phyloP scores from a whole-genome alignment of 495 filamentous ascomycete genomes.

The Trypethelium eluteriae region DNA sequence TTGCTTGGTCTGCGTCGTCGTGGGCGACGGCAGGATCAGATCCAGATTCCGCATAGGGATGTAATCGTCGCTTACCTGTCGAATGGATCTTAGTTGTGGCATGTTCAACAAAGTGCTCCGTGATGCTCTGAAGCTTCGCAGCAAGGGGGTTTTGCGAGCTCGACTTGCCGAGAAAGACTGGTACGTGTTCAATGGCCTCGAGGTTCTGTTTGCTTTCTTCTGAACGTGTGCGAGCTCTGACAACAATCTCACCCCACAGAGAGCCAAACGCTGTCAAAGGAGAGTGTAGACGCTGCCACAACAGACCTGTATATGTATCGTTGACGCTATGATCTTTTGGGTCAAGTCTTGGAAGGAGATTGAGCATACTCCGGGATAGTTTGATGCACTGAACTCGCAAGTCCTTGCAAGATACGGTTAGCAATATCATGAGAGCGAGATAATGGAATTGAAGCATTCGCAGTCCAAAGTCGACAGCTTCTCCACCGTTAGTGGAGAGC shows the following conservation, averaged over 20 bases:
- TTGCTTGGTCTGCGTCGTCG: too few relatives aligned
- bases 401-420: neutral
- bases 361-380: constrained; percentile 11
- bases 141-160: neutral
- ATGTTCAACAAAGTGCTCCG: constrained; percentile 8
- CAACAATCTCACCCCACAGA: constrained; percentile 14
- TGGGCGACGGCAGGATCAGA: too few relatives aligned
- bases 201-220: neutral
- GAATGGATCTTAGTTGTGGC: neutral
- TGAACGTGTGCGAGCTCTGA: neutral
- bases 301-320: constrained; percentile 15
- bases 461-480: constrained; percentile 9
- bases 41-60: too few relatives aligned
- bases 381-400: constrained; percentile 2
- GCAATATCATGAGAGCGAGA: neutral
- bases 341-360: neutral
- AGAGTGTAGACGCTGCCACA: constrained; percentile 15
- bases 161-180: constrained; percentile 12
- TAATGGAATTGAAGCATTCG: constrained; percentile 8
- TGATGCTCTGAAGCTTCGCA: constrained; percentile 12
- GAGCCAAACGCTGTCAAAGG: constrained; percentile 17
- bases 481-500: neutral
- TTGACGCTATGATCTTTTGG: constrained; percentile 3
- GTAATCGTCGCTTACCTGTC: too few relatives aligned
- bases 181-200: constrained; percentile 17